These are phyloP conservation scores for Crithidia mellificae DNA, from an alignment of 208 protist genomes.

Conservation along the genomic window DNA sequence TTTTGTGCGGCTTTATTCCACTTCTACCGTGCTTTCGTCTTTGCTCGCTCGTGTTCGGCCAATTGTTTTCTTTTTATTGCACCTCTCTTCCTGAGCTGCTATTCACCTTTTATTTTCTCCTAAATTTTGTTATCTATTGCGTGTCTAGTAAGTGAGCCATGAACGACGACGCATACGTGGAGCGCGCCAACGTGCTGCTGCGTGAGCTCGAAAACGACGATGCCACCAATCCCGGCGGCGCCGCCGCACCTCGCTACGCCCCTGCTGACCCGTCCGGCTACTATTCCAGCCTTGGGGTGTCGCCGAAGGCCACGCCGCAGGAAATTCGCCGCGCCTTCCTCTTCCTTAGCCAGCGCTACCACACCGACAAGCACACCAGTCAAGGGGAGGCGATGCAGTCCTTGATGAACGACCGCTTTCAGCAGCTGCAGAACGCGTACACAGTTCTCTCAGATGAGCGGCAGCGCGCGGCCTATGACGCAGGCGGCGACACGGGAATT, in stretches of 20 bases:
- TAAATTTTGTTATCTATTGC: neutral
- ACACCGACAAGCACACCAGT: conserved; percentile 82
- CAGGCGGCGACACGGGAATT: conserved; percentile 43
- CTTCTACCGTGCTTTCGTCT: too few relatives aligned
- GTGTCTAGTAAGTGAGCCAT: neutral
- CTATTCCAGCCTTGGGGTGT: conserved; percentile 74
- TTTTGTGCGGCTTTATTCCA: too few relatives aligned
- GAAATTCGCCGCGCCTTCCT: conserved; percentile 80
- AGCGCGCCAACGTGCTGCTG: conserved; percentile 27
- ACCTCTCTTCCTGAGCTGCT: neutral
- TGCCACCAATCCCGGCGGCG: neutral
- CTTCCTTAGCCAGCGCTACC: conserved; percentile 78
- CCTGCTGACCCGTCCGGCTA: conserved; percentile 65
- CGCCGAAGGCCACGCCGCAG: conserved; percentile 46
- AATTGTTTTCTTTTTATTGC: too few relatives aligned
- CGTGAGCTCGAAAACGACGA: conserved; percentile 28
- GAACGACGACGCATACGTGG: conserved; percentile 25
- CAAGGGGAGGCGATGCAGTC: conserved; percentile 42
- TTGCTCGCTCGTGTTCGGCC: too few relatives aligned
- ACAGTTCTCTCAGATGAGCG: conserved; percentile 70
- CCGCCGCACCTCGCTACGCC: neutral
- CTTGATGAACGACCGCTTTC: conserved; percentile 81
- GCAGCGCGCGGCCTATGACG: conserved; percentile 82
- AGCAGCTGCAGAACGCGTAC: conserved; percentile 82
- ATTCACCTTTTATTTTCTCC: neutral